Evolutionary conservation across 345 rosid genomes (phyloP), one percentile per base, ranked within the genome.

Genomic region (Pugionium cornutum): DNA sequence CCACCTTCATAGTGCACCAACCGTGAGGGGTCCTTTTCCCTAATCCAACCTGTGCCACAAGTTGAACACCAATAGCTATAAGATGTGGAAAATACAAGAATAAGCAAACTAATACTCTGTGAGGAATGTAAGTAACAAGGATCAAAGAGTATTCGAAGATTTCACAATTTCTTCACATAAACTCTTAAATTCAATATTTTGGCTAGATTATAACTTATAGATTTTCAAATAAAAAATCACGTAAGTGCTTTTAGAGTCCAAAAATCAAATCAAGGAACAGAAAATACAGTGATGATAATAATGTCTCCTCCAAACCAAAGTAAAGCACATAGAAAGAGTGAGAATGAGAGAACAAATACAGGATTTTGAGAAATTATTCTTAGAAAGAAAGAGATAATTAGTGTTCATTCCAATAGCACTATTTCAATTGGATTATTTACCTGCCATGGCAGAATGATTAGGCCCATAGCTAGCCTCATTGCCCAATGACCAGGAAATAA

Each of bases 381-480:
- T 18, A 18, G 18, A 18, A 18, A 18, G 18, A 18, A 18, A 18
- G 18, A 18, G 18, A 18, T 18, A 18, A 18, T 18, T 43, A 53
- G n/a, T 50, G 35, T 32, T 51, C 2, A 35, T 27, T 43, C 7
- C 44, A 32, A 50, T 41, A 7, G 44, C 18, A 59, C 53, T 41
- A 41, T 42, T 51, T 18, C 54, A 52, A 31, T 29, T 64, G 55
- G 59, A 77, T 50, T 39, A 11, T 41, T 30, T 82, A 94, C 99
- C 99, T 62, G 97, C 99, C 64, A 83, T 81, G 78, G 97, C 87
- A 78, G 96, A 86, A 82, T 94, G 99, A 74, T 90, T 90, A 62
- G 99, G 99, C 74, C 99, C 99, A 72, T 94, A 85, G 61, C 90
- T 86, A 69, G 99, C 66, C 69, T 94, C 99, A 65, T 94, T 94